Conservation (phyloP, 306 rosid genomes). For the Geum urbanum region DNA sequence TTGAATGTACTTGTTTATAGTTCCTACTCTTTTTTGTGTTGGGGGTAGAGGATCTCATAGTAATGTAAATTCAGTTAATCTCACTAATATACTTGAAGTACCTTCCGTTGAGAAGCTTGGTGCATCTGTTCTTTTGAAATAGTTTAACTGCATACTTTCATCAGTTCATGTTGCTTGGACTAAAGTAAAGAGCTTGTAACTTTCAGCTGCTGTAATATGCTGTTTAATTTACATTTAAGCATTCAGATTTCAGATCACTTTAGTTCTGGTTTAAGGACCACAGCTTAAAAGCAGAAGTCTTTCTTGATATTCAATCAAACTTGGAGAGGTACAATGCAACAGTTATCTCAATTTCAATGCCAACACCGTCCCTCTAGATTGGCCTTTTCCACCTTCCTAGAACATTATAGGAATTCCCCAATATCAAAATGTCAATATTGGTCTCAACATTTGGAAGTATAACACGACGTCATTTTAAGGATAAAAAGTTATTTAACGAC, state of each 20-base stretch:
- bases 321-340: not conserved
- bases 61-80: not conserved
- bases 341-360: not conserved
- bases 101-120: not conserved
- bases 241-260: not conserved
- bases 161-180: not conserved
- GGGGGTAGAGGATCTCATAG: not conserved
- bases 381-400: not conserved
- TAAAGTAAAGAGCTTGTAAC: too few relatives aligned
- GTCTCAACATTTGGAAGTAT: too few relatives aligned
- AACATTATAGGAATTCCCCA: not conserved
- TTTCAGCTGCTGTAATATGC: not conserved
- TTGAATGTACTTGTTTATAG: not conserved
- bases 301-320: conserved; percentile 3
- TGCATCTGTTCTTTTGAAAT: not conserved
- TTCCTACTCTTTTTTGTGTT: not conserved
- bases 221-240: not conserved
- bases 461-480: too few relatives aligned
- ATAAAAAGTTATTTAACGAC: too few relatives aligned
- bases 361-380: not conserved
- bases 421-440: not conserved
- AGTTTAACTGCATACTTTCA: not conserved
- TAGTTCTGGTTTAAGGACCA: not conserved
- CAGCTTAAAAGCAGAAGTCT: not conserved
- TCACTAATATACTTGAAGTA: not conserved